Conservation (phyloP, 371 early-diverging fungal species). For the Saksenaea vasiformis region DNA sequence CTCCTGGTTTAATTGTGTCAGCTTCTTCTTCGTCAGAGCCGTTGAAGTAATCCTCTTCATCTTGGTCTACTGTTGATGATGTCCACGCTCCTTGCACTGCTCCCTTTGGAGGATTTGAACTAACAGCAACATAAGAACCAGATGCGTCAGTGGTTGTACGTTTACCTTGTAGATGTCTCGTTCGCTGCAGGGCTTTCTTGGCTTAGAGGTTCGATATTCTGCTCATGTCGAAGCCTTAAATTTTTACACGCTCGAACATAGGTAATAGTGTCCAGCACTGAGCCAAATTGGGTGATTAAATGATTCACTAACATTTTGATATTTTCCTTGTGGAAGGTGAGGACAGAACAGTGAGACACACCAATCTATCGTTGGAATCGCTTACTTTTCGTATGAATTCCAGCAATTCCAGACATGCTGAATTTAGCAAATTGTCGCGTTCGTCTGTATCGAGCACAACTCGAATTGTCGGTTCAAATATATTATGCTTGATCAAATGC, state of each 20-base stretch:
- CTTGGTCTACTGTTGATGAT: constrained; percentile 63
- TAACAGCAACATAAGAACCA: constrained; percentile 1
- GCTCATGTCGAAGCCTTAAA: constrained; percentile 63
- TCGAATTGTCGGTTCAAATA: constrained; percentile 70
- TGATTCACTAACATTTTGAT: constrained; percentile 71
- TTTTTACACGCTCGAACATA: constrained; percentile 65
- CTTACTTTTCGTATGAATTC: constrained; percentile 74
- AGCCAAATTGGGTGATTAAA: constrained; percentile 65
- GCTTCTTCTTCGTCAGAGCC: constrained; percentile 64
- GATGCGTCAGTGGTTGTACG: not conserved
- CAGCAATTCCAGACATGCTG: constrained; percentile 86
- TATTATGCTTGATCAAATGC: constrained; percentile 63
- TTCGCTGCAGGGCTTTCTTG: not conserved
- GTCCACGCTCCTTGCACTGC: constrained; percentile 56
- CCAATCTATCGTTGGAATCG: not conserved
- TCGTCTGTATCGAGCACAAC: constrained; percentile 66
- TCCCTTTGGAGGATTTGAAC: constrained; percentile 4
- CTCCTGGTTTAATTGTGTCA: constrained; percentile 16
- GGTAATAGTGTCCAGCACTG: constrained; percentile 59
- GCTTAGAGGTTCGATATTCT: constrained; percentile 26
- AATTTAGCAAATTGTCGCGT: constrained; percentile 80
- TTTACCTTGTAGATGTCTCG: not conserved
- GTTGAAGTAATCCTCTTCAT: constrained; percentile 89
- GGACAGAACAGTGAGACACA: not conserved
- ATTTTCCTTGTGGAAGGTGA: constrained; percentile 52